Base-by-base conservation (phyloP, 805 yeast genomes). In the Metschnikowia bowlesiae region DNA sequence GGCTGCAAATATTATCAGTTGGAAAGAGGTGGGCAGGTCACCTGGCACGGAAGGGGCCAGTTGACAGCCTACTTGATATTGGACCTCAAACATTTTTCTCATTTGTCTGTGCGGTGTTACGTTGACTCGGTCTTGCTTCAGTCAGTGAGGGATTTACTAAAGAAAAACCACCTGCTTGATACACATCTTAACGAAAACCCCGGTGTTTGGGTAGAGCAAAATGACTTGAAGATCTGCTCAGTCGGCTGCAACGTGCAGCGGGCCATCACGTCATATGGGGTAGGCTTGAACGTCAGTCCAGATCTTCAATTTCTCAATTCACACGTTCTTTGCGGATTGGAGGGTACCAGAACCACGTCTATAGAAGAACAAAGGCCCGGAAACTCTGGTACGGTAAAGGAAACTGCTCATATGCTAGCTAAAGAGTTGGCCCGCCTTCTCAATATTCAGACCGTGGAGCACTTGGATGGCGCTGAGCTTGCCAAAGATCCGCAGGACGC, bases 11-110 rank as follows among this genome's bases (percentile, higher is more conserved):
- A 82, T 61, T 78, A 84, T n/a, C 92, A 88, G 59, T 79, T 94
- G 0, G 82, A 82, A 48, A 74, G 99, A 53, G 99, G 99, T 13
- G 99, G 99, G 0, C 96, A 94, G 64, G 82, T 94, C 1, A 94
- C 99, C 0, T 94, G 88, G 74, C 99, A 94, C 69, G 98, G 98
- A 0, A 87, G 94, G 1, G 99, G 99, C 0, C 99, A 94, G 67
- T 63, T 89, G 36, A 96, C 91, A 2, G 82, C 89, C 5, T 94
- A 92, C 62, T 84, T 94, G 9, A 76, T 94, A 1, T 48, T 74
- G 47, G 72, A 94, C 64, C 70, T 94, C 48, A 76, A 78, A 54
- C 75, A 79, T 32, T 86, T 87, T 58, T 59, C 69, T 33, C 68
- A 76, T 45, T 68, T 87, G 43, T 74, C 84, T 0, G 81, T 86